Base-by-base conservation (phyloP, 176 grass and related monocot genomes). In the Aegilops sharonensis region DNA sequence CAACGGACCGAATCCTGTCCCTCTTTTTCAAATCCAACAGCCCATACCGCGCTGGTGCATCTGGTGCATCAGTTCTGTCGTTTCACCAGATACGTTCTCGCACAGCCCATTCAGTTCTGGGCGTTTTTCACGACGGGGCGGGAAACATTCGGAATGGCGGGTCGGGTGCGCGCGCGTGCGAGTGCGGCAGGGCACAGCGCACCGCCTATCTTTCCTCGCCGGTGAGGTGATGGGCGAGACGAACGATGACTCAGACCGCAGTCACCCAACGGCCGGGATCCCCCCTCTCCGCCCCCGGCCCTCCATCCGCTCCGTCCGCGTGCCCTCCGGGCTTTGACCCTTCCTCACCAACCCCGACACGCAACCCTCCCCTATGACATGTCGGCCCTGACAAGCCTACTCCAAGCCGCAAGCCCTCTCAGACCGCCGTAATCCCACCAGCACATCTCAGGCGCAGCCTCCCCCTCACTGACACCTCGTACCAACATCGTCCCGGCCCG, bases 331-430 rank as follows among this genome's bases (percentile, higher is more conserved):
- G 12, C 20, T 81, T 90, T 77, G 83, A 78, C 73, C 73, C 40
- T 39, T 31, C 2, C 71, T 17, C 72, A 83, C 79, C 64, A 87
- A 83, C 42, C 80, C 73, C 74, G 31, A 79, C 84, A 90, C 89
- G 89, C 89, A 87, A 83, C 80, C 29, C 21, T n/a, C 21, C 32
- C 72, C 72, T 54, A 68, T 86, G 88, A 90, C 83, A 78, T 30
- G 50, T 13, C 29, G 63, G 62, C 84, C 84, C 83, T 27, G 64
- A 64, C 52, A 72, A 18, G 35, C 36, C 54, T 2, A 48, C 74
- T 32, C 79, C 61, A 34, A 31, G 70, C 71, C 43, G 61, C 79
- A 75, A 81, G 42, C 86, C 45, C 50, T 47, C 72, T 43, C 79
- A 25, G 27, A 36, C 87, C 66, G 77, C 67, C 37, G 86, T 61